Conservation (phyloP, 2,329 filamentous ascomycete genomes). For the Trichoderma sp. region DNA sequence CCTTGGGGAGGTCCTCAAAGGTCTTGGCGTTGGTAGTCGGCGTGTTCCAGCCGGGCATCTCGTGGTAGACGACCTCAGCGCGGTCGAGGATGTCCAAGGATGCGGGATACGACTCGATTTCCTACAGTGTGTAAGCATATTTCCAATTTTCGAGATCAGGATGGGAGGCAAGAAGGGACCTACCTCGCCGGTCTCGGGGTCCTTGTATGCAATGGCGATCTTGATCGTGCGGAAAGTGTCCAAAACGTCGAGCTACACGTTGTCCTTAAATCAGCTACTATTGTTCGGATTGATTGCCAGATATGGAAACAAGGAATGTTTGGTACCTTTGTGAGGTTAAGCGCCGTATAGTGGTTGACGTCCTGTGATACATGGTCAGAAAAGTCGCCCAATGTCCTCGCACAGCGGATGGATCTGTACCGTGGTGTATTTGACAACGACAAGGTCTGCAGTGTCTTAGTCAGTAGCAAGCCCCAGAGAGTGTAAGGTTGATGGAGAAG, state of each 20-base stretch:
- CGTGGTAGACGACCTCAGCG: constrained; percentile 67
- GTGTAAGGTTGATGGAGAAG: constrained; percentile 4
- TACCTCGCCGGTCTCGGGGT: constrained; percentile 36
- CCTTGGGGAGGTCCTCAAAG: constrained; percentile 20
- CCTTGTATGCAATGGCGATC: constrained; percentile 70
- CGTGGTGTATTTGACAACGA: constrained; percentile 65
- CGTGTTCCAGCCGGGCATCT: constrained; percentile 69
- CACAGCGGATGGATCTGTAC: neutral
- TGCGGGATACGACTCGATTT: constrained; percentile 49
- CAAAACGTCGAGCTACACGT: constrained; percentile 50
- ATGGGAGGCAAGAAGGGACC: constrained; percentile 7
- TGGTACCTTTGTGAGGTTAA: constrained; percentile 57
- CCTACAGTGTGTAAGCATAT: neutral
- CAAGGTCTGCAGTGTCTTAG: constrained; percentile 53
- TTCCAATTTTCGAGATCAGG: neutral
- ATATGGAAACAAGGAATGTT: neutral
- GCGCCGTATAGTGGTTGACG: constrained; percentile 67
- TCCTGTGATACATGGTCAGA: constrained; percentile 35
- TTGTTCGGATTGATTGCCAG: neutral
- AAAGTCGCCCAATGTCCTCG: neutral
- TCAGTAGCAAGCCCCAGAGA: constrained; percentile 28
- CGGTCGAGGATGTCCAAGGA: constrained; percentile 60
- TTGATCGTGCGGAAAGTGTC: constrained; percentile 76
- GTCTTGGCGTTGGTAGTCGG: constrained; percentile 61
- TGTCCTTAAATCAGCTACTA: constrained; percentile 52